Evolutionary conservation across 1,284 basidiomycete species (phyloP), one percentile per base, ranked within the genome.

Genomic region (Cutaneotrichosporon cutaneum): DNA sequence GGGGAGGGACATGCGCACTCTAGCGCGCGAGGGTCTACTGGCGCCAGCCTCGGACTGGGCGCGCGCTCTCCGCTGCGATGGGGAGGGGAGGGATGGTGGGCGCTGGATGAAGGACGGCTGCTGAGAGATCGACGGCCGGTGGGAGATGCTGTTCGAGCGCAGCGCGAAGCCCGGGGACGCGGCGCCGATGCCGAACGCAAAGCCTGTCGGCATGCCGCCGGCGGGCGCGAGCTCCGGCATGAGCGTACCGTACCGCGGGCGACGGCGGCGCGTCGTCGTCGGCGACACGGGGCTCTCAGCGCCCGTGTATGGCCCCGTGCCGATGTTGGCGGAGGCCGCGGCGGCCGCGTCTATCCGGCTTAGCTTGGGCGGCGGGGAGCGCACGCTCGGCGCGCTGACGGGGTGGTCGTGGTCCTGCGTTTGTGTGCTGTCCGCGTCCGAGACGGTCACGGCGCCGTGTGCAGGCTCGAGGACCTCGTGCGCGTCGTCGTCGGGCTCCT

Each of bases 131-230:
- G 32, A n/a, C 11, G 50, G 27, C 21, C 53, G 35, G 36, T 56
- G 44, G 27, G 26, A 63, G 26, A 73, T 66, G 52, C 64, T 65
- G n/a, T 65, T 70, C 2, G 70, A 66, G 4, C 78, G 66, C 16
- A 80, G 65, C 9, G 76, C 73, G 60, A 81, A 81, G 3, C 80
- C 80, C 1, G 80, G 80, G 26, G 72, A 75, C n/a, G 77, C 72
- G 6, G 78, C 78, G 51, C 78, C 79, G 33, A 81, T 66, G 14
- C 80, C 80, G 39, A 81, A 80, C 2, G 72, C 68, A 67, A 81
- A 80, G 0, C 78, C 77, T 0, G 77, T 73, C 0, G 76, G 76
- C 35, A 54, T 24, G 0, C 73, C 69, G 10, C 70, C 71, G 4
- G 58, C 56, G 5, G 72, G 68, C n/a, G 63, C 69, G 14, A 75